Evolutionary conservation across 1,284 basidiomycete genomes (phyloP), one percentile per base, ranked within the genome.

Genomic region (Exobasidium rhododendri): DNA sequence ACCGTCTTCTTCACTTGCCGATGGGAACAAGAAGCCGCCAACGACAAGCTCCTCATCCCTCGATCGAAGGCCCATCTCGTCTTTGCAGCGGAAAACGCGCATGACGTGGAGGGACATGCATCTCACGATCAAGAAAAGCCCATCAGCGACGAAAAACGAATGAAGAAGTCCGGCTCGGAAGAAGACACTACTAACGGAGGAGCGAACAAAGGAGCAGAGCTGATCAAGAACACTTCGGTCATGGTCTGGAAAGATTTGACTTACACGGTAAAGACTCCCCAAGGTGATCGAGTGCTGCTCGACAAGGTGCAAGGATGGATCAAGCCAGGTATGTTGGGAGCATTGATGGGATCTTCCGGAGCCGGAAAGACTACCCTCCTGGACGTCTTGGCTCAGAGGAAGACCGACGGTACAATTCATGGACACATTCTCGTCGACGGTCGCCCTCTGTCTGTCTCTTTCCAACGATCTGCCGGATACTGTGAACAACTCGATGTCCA

Each of bases 401-500:
- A 86, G n/a, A 84, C 83, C n/a, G 85, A 85, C 59, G 92, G 92
- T 22, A 85, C 91, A 17, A 85, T 94, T 45, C 83, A 83, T 1
- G 92, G 92, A 0, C 86, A 90, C 52, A 84, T 87, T 56, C 85
- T 91, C 54, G 87, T 94, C 69, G 88, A 91, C 65, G 92, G 91
- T 0, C 84, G 86, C 47, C 81, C 83, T 3, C 83, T 89, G 32
- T 89, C 89, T 1, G 69, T 81, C 10, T 88, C 89, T 67, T 94
- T 93, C 84, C 86, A 88, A 73, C 82, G 85, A 60, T 83, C 83
- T 45, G 84, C 84, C 40, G 85, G 83, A 46, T 77, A 73, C 52
- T 89, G 88, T 40, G 89, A 92, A 75, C 91, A 92, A 81, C 88
- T 89, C 85, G 91, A 94, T 73, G 67, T 77, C 26, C 92, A 94